Percentiles rank a stretch among this genome's conserved stretches.
These are phyloP conservation scores for Phytophthora multivora DNA, from an alignment of 352 stramenopile species.

Conservation along the genomic window DNA sequence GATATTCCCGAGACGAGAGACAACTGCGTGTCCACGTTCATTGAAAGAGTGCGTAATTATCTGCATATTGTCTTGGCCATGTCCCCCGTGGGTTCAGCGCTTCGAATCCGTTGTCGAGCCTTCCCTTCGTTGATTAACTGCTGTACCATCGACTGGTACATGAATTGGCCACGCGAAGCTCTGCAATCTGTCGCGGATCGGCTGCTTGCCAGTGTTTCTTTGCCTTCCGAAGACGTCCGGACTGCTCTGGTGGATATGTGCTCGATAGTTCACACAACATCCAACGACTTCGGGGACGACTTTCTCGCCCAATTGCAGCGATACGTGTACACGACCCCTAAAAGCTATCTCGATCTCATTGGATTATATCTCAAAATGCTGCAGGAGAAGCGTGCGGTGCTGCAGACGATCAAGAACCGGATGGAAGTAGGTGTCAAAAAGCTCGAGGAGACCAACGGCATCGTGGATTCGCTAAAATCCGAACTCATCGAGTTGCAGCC, in stretches of 20 bases:
- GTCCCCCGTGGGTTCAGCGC: conserved; percentile 91
- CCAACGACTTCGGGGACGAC: conserved; percentile 84
- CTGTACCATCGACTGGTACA: conserved; percentile 96
- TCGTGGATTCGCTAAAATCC: conserved; percentile 93
- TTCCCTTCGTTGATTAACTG: conserved; percentile 97
- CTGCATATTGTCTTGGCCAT: conserved; percentile 96
- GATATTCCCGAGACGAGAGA: conserved; percentile 92
- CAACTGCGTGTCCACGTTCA: conserved; percentile 91
- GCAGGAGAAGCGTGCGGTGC: conserved; percentile 77
- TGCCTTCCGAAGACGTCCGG: conserved; percentile 79
- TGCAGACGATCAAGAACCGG: conserved; percentile 86
- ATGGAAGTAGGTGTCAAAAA: conserved; percentile 94
- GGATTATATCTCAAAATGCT: conserved; percentile 94
- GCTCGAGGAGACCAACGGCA: conserved; percentile 93
- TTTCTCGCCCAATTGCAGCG: conserved; percentile 92
- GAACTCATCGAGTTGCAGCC: conserved; percentile 94
- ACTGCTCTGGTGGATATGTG: conserved; percentile 90
- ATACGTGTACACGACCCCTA: conserved; percentile 96
- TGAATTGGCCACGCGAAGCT: conserved; percentile 93
- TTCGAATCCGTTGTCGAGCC: conserved; percentile 92
- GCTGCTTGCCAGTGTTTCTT: conserved; percentile 80
- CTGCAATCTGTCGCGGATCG: conserved; percentile 91
- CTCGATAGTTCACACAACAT: conserved; percentile 92
- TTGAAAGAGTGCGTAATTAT: conserved; percentile 91
- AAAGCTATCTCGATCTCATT: conserved; percentile 97